Conservation (phyloP, 2,329 filamentous ascomycete genomes). For the Cercospora sp. region DNA sequence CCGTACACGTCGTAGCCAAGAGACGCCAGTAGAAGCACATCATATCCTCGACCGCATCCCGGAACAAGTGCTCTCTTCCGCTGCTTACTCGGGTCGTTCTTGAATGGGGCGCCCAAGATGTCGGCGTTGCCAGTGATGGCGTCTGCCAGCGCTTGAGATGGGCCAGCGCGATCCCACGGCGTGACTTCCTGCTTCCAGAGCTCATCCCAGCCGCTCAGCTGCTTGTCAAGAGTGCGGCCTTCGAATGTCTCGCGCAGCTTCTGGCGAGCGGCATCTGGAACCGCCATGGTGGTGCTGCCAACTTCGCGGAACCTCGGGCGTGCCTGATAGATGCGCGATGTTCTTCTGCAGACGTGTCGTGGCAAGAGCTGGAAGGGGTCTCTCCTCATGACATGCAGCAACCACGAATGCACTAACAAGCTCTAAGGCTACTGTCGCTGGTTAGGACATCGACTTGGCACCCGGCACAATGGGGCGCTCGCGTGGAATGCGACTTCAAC, state of each 20-base stretch:
- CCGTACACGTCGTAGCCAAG: conserved; percentile 78
- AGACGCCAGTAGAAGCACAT: conserved; percentile 71
- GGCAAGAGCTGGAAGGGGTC: neutral
- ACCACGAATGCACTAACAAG: neutral
- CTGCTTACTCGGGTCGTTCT: conserved; percentile 17
- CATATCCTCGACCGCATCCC: conserved; percentile 79
- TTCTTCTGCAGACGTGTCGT: neutral
- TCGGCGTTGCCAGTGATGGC: conserved; percentile 42
- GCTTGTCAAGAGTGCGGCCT: conserved; percentile 42
- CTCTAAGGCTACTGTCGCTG: neutral
- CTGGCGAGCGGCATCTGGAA: conserved; percentile 3
- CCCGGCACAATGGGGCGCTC: neutral
- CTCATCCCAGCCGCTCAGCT: conserved; percentile 37
- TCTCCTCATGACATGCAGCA: neutral
- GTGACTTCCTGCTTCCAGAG: conserved; percentile 58
- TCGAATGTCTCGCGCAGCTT: conserved; percentile 42
- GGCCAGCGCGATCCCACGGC: conserved; percentile 60
- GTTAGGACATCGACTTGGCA: neutral
- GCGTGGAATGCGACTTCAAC: neutral
- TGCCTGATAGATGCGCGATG: neutral
- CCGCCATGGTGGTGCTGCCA: neutral
- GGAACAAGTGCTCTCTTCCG: conserved; percentile 68
- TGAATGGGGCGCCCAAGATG: conserved; percentile 29
- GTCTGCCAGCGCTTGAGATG: conserved; percentile 62
- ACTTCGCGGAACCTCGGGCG: neutral